Evolutionary conservation across 2,329 filamentous ascomycete species (phyloP), one percentile per base, ranked within the genome.

Genomic region (Diaporthe amygdali): DNA sequence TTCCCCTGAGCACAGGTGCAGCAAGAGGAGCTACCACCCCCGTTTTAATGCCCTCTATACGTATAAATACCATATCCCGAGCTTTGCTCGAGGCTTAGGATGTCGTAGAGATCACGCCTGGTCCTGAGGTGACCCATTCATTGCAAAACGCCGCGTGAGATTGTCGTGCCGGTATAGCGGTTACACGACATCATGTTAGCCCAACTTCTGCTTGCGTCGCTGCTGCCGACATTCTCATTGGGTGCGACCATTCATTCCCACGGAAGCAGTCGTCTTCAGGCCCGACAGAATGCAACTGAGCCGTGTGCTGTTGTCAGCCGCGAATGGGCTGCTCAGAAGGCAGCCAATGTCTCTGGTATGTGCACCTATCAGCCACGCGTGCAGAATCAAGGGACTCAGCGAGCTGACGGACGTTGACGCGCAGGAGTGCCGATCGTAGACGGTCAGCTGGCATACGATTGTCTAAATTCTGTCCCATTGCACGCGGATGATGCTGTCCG

Each of bases 391-490:
- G 12, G 14, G 30, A 30, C n/a, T 5, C 59, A 25, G 59, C 5
- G 12, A 25, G 41, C 44, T 64, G 12, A 64, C 27, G 15, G 25
- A 25, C n/a, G 14, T 17, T n/a, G 12, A 34, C 14, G 8, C 32
- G 30, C 15, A 49, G 30, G 41, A 25, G 44, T 64, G 20, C 59
- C 59, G 25, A 37, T 64, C 12, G 56, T 70, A 25, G 68, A 70
- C 27, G 68, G 68, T 15, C 56, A 70, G 27, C 47, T 70, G 27
- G 68, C 68, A 15, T 70, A 70, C n/a, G 68, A 70, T 39, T 70
- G 68, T 22, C 56, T 70, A 3, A 70, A 66, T n/a, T 70, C 68
- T 17, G 68, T 70, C n/a, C 68, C 68, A 17, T 22, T 70, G 3
- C 56, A 70, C 49, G 56, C 49, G 14, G 56, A 64, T 7, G 56